A percentile compares a stretch with the other conserved stretches of the same genome.
Evolutionary conservation across 305 asterid species (phyloP).

Genomic region (Fraxinus paxiana): DNA sequence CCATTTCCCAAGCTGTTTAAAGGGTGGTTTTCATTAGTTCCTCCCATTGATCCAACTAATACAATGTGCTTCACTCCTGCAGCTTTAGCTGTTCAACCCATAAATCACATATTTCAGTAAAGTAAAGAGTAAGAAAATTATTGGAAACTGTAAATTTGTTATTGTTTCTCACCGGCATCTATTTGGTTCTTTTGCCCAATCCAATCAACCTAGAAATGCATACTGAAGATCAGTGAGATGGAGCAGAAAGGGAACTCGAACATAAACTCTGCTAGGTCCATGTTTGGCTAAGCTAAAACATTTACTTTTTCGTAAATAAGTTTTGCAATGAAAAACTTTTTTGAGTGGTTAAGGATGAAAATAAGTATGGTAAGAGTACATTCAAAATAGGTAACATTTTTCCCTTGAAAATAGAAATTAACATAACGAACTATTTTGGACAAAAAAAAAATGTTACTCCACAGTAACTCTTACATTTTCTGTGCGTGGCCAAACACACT

Average conservation of each 20-base stretch:
- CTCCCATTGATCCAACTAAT: constrained; percentile 97
- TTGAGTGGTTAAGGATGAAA: neutral
- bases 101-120: neutral
- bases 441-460: neutral
- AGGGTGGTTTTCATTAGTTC: constrained; percentile 66
- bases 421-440: neutral
- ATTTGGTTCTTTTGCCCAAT: constrained; percentile 91
- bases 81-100: constrained; percentile 66
- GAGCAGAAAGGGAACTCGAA: neutral
- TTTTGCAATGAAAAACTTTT: neutral
- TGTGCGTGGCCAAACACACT: neutral
- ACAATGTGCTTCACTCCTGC: constrained; percentile 93
- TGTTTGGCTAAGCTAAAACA: neutral
- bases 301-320: neutral
- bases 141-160: neutral
- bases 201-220: constrained; percentile 71
- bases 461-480: neutral
- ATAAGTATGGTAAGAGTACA: neutral
- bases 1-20: constrained; percentile 83
- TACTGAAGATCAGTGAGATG: constrained; percentile 5
- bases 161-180: constrained; percentile 50
- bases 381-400: neutral
- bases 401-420: neutral
- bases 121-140: neutral
- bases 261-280: neutral